These are phyloP conservation scores for Musa itinerans DNA, from an alignment of 176 grass and related monocot species.

Conservation along the genomic window DNA sequence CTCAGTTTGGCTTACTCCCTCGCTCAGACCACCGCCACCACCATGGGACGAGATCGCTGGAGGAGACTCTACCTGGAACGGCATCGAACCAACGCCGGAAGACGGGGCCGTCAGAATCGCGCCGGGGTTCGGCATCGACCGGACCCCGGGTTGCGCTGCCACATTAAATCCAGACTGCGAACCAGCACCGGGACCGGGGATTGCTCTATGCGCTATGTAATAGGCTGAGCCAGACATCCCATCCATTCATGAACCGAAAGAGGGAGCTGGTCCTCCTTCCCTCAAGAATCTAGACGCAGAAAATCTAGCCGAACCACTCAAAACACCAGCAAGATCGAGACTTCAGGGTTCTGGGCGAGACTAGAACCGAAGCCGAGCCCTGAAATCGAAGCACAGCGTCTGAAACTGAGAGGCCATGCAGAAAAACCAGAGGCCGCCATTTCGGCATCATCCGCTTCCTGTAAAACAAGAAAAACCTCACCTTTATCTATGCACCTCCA, in stretches of 20 bases:
- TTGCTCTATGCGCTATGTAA: slow-evolving; percentile 24
- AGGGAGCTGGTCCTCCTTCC: not conserved
- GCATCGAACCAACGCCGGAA: not conserved
- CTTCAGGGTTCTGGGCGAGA: not conserved
- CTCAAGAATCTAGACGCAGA: not conserved
- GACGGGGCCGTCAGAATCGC: not conserved
- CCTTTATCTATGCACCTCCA: not conserved
- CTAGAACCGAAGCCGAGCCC: not conserved
- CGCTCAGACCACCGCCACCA: not conserved
- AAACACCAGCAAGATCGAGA: not conserved
- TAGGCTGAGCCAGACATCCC: slow-evolving; percentile 13
- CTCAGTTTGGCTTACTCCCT: not conserved
- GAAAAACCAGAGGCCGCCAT: not conserved
- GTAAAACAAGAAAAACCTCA: not conserved
- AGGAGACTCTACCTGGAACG: slow-evolving; percentile 20
- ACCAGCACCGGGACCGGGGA: not conserved
- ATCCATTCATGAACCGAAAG: slow-evolving; percentile 19
- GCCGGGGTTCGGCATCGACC: slow-evolving; percentile 17
- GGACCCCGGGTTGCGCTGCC: slow-evolving; percentile 7
- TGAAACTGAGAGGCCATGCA: not conserved
- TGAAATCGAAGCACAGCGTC: not conserved
- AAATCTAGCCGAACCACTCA: not conserved
- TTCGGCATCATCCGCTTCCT: not conserved
- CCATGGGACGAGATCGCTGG: not conserved
- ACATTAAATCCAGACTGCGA: slow-evolving; percentile 11